Conservation (phyloP, 176 grass and related monocot species). For the Triticum dicoccoides region DNA sequence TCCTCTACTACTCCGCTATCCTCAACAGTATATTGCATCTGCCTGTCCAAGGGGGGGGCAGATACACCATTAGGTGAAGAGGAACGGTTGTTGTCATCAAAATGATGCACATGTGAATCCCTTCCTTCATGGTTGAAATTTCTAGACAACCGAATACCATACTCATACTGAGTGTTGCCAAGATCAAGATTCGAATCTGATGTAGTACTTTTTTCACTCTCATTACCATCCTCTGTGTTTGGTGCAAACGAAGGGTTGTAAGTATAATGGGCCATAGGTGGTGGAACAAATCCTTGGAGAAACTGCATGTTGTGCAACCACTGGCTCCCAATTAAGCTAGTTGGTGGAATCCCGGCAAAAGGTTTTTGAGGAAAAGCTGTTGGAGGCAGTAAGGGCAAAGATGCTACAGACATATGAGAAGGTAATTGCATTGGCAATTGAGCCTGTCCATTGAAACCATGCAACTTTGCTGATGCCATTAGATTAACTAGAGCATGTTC, state of each 20-base stretch:
- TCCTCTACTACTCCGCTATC: slow-evolving; percentile 38
- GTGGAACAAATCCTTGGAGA: slow-evolving; percentile 47
- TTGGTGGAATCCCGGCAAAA: slow-evolving; percentile 52
- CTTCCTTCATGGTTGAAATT: slow-evolving; percentile 39
- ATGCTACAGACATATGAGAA: slow-evolving; percentile 49
- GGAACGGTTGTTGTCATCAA: slow-evolving; percentile 47
- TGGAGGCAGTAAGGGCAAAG: slow-evolving; percentile 49
- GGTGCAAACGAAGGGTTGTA: slow-evolving; percentile 39
- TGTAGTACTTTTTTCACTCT: slow-evolving; percentile 40
- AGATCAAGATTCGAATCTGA: slow-evolving; percentile 40
- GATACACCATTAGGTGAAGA: slow-evolving; percentile 38
- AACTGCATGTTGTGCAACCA: slow-evolving; percentile 72
- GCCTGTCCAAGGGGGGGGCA: slow-evolving; percentile 34
- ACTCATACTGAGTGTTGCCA: slow-evolving; percentile 40
- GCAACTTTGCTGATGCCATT: slow-evolving; percentile 71
- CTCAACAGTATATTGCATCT: slow-evolving; percentile 40
- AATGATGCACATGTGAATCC: slow-evolving; percentile 48
- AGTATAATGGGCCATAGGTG: slow-evolving; percentile 56
- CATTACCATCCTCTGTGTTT: slow-evolving; percentile 41
- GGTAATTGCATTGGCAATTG: slow-evolving; percentile 64
- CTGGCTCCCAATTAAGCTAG: slow-evolving; percentile 47
- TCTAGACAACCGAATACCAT: slow-evolving; percentile 42
- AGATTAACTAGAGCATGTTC: slow-evolving; percentile 73
- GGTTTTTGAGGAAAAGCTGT: slow-evolving; percentile 51
- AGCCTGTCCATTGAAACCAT: slow-evolving; percentile 65